Evolutionary conservation across 495 filamentous ascomycete genomes (phyloP).

Genomic region (Trichocladium antarcticum): DNA sequence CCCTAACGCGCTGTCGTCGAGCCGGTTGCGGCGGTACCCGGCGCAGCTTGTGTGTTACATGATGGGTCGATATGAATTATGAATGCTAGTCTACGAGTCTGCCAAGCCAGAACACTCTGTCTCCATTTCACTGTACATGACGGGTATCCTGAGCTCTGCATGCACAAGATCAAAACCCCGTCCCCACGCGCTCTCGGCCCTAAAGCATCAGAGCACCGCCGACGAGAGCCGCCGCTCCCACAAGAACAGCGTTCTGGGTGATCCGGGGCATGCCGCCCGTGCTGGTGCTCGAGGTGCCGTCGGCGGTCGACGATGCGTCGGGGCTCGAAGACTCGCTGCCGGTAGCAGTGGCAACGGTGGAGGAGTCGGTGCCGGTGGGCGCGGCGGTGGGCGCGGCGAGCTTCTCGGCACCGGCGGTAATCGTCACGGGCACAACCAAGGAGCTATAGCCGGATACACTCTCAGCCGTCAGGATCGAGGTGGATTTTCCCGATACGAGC

Average conservation of each 20-base stretch:
- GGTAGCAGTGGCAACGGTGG: background rate
- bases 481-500: background rate
- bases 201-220: slow-evolving; percentile 21
- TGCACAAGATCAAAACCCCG: background rate
- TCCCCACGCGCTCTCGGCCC: background rate
- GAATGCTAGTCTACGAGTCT: no score
- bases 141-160: background rate
- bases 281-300: slow-evolving; percentile 20
- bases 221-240: slow-evolving; percentile 21
- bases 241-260: slow-evolving; percentile 24
- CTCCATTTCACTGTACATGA: background rate
- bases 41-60: no score
- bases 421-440: slow-evolving; percentile 17
- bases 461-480: background rate
- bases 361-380: background rate
- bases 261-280: slow-evolving; percentile 26
- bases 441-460: background rate
- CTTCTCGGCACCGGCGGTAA: slow-evolving; percentile 25
- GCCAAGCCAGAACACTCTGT: background rate
- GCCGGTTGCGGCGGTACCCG: no score
- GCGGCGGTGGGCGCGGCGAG: background rate
- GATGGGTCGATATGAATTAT: no score
- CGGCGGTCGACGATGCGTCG: background rate
- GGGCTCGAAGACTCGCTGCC: background rate
- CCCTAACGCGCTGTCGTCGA: no score